Evolutionary conservation across 345 rosid species (phyloP), one percentile per base, ranked within the genome.

Genomic region (Dimocarpus longan): DNA sequence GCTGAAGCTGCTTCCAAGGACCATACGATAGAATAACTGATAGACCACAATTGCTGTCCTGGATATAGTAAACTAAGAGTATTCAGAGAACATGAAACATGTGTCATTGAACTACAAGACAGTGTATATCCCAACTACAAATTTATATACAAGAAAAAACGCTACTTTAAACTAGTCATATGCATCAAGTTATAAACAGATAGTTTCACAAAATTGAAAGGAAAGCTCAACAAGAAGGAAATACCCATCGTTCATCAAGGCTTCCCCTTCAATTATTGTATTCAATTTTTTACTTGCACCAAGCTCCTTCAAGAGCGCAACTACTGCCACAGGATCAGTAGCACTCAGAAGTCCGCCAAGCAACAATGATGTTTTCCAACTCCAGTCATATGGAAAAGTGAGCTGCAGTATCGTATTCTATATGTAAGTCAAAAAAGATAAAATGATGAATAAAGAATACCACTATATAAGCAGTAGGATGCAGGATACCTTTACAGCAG

Each of bases 211-310:
- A 65, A 48, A 43, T 42, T 56, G 63, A 21, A 67, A 44, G 52
- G 13, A 46, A 60, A 83, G 40, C 54, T 69, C 60, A 77, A 44
- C 15, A 32, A 54, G 6, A 69, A 10, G 28, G 70, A 22, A 43
- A 26, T 92, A 96, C 99, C 99, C 99, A 77, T 96, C 99, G 86
- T 94, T 96, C 99, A 96, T 96, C 82, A 96, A 79, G 59, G 99
- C 94, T 78, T 96, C 99, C 68, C 99, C 99, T 87, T 96, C 99
- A 79, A 96, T 96, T 69, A 96, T 82, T 10, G 99, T 94, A 86
- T 84, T 94, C 78, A 96, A 82, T 84, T 96, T 96, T 86, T 96
- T 96, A 86, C 98, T 96, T 59, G 99, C 97, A 81, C 98, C 99
- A 84, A 96, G 98, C 72, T 96, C 99, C 81, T 90, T 96, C 75